Base-by-base conservation (phyloP, 331 rosid species). In the Prunus yedoensis region DNA sequence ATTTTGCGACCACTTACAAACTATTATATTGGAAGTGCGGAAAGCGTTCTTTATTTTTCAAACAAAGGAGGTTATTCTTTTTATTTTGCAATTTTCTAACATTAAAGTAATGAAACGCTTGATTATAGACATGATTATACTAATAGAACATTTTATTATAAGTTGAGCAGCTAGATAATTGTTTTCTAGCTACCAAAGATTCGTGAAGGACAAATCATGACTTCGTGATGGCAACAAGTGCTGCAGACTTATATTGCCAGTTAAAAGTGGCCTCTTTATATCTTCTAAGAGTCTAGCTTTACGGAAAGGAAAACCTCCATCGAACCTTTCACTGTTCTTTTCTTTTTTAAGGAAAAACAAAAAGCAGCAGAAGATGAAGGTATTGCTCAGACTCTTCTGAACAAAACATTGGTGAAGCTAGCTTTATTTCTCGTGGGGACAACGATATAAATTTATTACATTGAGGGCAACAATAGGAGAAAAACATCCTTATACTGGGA, bases 191-290 rank as follows among this genome's bases (percentile, higher is more conserved):
- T 10, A 64, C 20, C 47, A 35, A 10, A 56, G 61, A 41, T 38
- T 66, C 12, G 12, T 51, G 71, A 75, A 15, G 64, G 74, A 3
- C 78, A 45, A 50, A 30, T 61, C 32, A 27, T 74, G 49, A 13
- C 25, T 47, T 61, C 59, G 30, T 49, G 46, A 60, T 28, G 50
- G 49, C 30, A 10, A 49, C 58, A 61, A 49, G 13, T 71, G 52
- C 30, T 57, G 27, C 61, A 38, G 32, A 32, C 66, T 71, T 51
- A 20, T 35, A 6, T 11, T 45, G 59, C 59, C 38, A 17, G 28
- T 62, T 74, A 11, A 62, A 62, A n/a, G 0, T 14, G 6, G 2
- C 10, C 49, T 10, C 51, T 65, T 20, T 38, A 3, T 28, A 15
- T 62, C 46, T 32, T 32, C 66, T 27, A 60, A n/a, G n/a, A 25